phyloP scores from a whole-genome alignment of 257 asterid species.

The Mentha longifolia region DNA sequence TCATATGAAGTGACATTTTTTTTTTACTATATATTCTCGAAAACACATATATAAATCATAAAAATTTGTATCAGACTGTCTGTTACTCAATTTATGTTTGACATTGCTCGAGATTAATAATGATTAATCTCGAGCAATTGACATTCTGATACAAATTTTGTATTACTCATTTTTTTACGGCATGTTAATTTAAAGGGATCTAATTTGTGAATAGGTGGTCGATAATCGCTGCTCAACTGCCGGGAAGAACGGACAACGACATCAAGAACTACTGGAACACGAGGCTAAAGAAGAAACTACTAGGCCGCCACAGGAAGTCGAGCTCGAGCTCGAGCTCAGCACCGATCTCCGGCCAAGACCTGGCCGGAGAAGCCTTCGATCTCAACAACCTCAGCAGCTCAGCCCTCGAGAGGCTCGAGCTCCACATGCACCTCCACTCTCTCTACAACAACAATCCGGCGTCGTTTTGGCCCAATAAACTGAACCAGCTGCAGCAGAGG shows the following conservation, averaged over 20 bases:
- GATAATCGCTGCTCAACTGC: constrained; percentile 32
- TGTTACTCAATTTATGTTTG: no score
- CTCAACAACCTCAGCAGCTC: constrained; percentile 70
- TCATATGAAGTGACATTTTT: no score
- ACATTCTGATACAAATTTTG: no score
- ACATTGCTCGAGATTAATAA: no score
- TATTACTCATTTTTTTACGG: no score
- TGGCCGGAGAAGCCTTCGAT: neutral
- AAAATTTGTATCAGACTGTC: no score
- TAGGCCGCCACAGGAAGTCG: constrained; percentile 65
- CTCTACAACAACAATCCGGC: constrained; percentile 58
- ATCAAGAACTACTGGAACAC: constrained; percentile 95
- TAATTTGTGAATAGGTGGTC: neutral
- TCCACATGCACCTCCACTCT: constrained; percentile 75
- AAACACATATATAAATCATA: no score
- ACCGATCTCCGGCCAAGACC: constrained; percentile 38
- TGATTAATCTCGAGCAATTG: no score
- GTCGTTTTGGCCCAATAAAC: constrained; percentile 58
- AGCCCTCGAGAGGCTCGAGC: constrained; percentile 88
- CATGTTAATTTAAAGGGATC: no score
- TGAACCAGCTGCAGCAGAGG: constrained; percentile 42
- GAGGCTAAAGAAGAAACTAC: constrained; percentile 66
- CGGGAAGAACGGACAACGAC: constrained; percentile 89
- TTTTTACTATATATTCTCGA: no score
- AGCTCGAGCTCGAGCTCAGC: constrained; percentile 37